Evolutionary conservation across 1,284 basidiomycete species (phyloP), one percentile per base, ranked within the genome.

Genomic region (Xanthoconium separans): DNA sequence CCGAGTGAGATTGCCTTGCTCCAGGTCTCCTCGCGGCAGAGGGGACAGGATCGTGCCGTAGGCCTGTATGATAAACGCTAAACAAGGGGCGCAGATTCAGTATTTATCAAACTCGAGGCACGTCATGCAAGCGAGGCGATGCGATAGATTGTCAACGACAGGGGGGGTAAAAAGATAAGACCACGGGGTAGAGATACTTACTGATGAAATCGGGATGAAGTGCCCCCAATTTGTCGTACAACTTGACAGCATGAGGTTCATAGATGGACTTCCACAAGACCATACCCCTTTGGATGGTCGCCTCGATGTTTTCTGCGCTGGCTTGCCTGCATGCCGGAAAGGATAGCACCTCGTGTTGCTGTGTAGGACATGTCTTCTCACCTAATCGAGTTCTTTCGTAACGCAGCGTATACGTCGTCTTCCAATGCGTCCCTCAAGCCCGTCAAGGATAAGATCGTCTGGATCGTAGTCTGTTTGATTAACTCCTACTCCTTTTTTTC

Each of bases 241-340:
- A 85, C 76, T 97, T 98, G 72, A 83, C 82, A 65, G 84, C 85
- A 75, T 95, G 89, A 60, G 95, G 95, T 64, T 84, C 77, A 75
- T 99, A 99, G 72, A 99, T 95, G 57, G 87, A 85, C 70, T 90
- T 82, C 93, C 95, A 99, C 57, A 96, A 77, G 43, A 73, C 77
- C 65, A 73, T 79, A 48, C 91, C 91, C 63, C 87, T 83, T 65
- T 75, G 73, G 66, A 83, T 68, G 61, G 85, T 84, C 65, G 81
- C 74, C 70, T 85, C 78, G 65, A 91, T 79, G 73, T 85, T 90
- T 59, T 82, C 76, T 58, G 81, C 68, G 36, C 77, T 83, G 56
- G 80, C 80, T 62, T 77, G 75, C 73, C 89, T 92, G 61, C 57
- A 50, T 55, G 58, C 53, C 51, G 48, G 61, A 72, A 52, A 58